Base-by-base conservation (phyloP, 2,329 filamentous ascomycete species). In the Colletotrichum destructivum region DNA sequence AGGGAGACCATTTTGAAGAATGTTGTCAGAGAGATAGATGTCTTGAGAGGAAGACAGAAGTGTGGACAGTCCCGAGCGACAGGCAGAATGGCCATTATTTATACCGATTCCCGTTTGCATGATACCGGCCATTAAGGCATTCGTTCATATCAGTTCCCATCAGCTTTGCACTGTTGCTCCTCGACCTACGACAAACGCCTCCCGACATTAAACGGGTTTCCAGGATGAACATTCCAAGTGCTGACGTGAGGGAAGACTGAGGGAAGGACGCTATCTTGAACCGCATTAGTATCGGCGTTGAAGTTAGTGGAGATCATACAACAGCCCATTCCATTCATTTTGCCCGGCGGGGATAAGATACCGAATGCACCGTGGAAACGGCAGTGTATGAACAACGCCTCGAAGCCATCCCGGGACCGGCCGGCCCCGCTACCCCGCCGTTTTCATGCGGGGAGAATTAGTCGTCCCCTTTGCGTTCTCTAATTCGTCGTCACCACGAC, bases 1-100 rank as follows among this genome's bases (percentile, higher is more conserved):
- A 73, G 69, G 26, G 69, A 64, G 44, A 73, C 63, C 71, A 73
- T 73, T 11, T 47, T 46, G 46, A 38, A 49, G 40, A 31, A 49
- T 49, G 35, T 38, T 13, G 38, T 13, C 18, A 2, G 5, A 21
- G 11, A 21, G 12, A 15, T 3, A 21, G 12, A 15, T 3, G 9
- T 13, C 9, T 57, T 35, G 11, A 12, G 6, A 21, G 21, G 9
- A 9, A 18, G 35, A 38, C 8, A 21, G 13, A 51, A 15, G 15
- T 18, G 8, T 11, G 31, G 8, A 51, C 12, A 49, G 4, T 1
- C n/a, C 23, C 47, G 40, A 13, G 5, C 1, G 18, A 40, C 54
- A 40, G 31, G 2, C 21, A 56, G 7, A 12, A 9, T 15, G 12
- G 2, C 31, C 21, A 15, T n/a, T 56, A 2, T 56, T 56, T 13